Evolutionary conservation across 2,329 filamentous ascomycete species (phyloP).

Genomic region (Penicillium janthinellum): DNA sequence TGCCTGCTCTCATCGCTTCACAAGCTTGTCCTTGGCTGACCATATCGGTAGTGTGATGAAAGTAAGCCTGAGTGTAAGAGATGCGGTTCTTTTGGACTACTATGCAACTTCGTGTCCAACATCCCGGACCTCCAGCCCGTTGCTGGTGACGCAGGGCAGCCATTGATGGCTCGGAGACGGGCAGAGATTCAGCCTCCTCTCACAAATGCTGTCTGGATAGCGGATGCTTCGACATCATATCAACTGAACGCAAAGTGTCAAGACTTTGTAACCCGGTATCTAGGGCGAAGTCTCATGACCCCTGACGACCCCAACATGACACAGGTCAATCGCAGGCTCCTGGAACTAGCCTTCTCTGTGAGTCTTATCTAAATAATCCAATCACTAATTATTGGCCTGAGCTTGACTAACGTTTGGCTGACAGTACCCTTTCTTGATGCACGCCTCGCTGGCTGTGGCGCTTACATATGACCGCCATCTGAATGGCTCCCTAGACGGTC

Average conservation of each 20-base stretch:
- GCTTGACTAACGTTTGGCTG: slow-evolving; percentile 13
- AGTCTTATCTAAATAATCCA: slow-evolving; percentile 18
- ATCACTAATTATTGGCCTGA: background rate
- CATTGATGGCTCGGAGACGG: slow-evolving; percentile 21
- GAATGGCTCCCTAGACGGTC: slow-evolving; percentile 21
- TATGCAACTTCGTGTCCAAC: slow-evolving; percentile 48
- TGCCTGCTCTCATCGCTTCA: background rate
- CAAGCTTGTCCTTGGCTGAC: slow-evolving; percentile 10
- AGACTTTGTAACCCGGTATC: slow-evolving; percentile 47
- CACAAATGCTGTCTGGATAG: slow-evolving; percentile 40
- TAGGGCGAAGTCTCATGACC: slow-evolving; percentile 40
- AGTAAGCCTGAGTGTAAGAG: slow-evolving; percentile 47
- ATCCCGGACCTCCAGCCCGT: slow-evolving; percentile 44
- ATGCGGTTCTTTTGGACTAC: slow-evolving; percentile 48
- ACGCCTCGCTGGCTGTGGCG: slow-evolving; percentile 49
- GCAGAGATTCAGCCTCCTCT: slow-evolving; percentile 27
- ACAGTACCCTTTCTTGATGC: slow-evolving; percentile 51
- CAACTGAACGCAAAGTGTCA: slow-evolving; percentile 45
- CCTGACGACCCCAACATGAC: slow-evolving; percentile 43
- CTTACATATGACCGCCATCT: slow-evolving; percentile 40
- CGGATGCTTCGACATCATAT: slow-evolving; percentile 36
- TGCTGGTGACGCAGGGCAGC: slow-evolving; percentile 21
- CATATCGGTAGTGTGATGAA: slow-evolving; percentile 49
- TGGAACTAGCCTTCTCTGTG: slow-evolving; percentile 44
- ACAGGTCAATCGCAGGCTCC: slow-evolving; percentile 43